phyloP scores from a whole-genome alignment of 169 alveolate genomes.

The Eimeria necatrix region DNA sequence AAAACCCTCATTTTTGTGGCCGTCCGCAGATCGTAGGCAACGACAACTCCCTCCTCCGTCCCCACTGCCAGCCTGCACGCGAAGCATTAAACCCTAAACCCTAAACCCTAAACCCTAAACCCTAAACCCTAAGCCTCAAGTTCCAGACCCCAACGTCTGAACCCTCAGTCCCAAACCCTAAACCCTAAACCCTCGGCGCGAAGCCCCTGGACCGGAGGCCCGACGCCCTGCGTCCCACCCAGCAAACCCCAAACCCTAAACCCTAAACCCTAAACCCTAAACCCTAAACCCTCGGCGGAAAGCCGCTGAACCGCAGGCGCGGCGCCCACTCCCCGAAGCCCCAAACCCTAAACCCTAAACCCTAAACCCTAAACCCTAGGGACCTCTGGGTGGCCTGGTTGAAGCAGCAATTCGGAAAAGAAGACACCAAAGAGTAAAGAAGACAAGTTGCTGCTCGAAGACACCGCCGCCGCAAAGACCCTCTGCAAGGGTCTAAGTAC shows the following conservation, averaged over 20 bases:
- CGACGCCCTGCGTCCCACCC: too few species aligned
- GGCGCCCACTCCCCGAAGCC: too few species aligned
- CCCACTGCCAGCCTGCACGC: slow-evolving; percentile 76
- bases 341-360: not conserved
- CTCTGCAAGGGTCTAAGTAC: slow-evolving; percentile 71
- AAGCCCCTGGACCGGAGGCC: not conserved
- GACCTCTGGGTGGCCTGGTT: slow-evolving; percentile 84
- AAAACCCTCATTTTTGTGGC: slow-evolving; percentile 86
- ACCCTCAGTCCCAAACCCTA: not conserved
- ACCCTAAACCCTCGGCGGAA: slow-evolving; percentile 35
- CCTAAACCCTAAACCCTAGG: slow-evolving; percentile 28
- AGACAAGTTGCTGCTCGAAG: slow-evolving; percentile 84
- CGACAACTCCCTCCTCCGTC: slow-evolving; percentile 67
- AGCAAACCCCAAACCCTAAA: too few species aligned
- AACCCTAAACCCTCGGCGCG: too few species aligned
- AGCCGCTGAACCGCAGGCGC: too few species aligned
- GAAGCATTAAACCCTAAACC: too few species aligned
- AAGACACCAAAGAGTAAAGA: slow-evolving; percentile 82
- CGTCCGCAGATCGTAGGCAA: slow-evolving; percentile 85
- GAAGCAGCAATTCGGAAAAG: slow-evolving; percentile 84
- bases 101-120: too few species aligned
- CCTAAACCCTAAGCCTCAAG: too few species aligned
- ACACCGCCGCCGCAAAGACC: slow-evolving; percentile 80
- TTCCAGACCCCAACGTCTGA: not conserved
- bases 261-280: slow-evolving; percentile 33